phyloP scores from a whole-genome alignment of 805 yeast species.

The Jamesozyma piceae region DNA sequence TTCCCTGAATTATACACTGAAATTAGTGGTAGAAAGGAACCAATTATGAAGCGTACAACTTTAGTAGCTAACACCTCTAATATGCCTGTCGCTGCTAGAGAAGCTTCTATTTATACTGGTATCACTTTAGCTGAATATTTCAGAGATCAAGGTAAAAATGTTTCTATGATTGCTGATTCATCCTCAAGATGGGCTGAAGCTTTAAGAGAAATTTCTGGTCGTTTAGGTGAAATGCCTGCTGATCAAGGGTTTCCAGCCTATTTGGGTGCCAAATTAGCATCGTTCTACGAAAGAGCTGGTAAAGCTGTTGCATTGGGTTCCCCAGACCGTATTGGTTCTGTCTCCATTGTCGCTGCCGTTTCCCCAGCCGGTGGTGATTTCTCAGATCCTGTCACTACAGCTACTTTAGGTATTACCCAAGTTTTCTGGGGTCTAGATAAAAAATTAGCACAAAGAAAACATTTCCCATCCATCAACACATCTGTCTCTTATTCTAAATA shows the following conservation, averaged over 20 bases:
- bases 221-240: constrained; percentile 99
- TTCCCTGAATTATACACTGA: constrained; percentile 96
- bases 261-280: constrained; percentile 96
- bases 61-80: constrained; percentile 97
- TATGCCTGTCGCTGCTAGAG: constrained; percentile 99
- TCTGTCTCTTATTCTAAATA: constrained; percentile 94
- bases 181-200: constrained; percentile 99
- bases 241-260: constrained; percentile 99
- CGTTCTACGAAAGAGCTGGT: constrained; percentile 99
- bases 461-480: constrained; percentile 97
- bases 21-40: constrained; percentile 87
- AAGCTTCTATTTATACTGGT: constrained; percentile 98
- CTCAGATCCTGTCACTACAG: constrained; percentile 98
- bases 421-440: constrained; percentile 99
- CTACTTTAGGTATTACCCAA: constrained; percentile 98
- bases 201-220: constrained; percentile 98
- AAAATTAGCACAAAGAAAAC: constrained; percentile 98
- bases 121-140: constrained; percentile 97
- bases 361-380: constrained; percentile 99
- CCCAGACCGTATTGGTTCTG: constrained; percentile 94
- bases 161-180: constrained; percentile 98
- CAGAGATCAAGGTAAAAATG: constrained; percentile 99
- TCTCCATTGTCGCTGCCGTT: constrained; percentile 98
- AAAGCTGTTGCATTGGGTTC: constrained; percentile 90
- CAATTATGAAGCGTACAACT: constrained; percentile 98